Evolutionary conservation across 192 early-diverging fungal species (phyloP).

Genomic region (Coemansia brasiliensis): DNA sequence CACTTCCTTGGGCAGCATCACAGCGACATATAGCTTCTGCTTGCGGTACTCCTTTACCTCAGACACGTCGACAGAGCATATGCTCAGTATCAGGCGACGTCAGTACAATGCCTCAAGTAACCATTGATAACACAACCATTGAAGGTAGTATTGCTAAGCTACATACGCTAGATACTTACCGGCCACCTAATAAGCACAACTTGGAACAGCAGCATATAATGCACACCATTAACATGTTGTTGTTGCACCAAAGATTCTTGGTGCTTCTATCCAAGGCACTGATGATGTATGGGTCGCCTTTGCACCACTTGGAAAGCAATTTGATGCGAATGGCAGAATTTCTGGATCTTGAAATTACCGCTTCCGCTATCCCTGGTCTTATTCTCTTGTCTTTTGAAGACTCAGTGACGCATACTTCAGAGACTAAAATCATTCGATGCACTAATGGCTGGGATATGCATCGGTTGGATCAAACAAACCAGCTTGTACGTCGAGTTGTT

Average conservation of each 20-base stretch:
- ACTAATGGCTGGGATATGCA: conserved; percentile 67
- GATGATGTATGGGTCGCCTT: conserved; percentile 68
- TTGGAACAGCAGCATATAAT: conserved; percentile 34
- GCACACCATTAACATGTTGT: conserved; percentile 60
- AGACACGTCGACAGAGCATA: conserved; percentile 32
- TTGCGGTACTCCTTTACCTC: conserved; percentile 23
- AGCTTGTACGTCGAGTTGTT: conserved; percentile 62
- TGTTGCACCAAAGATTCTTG: conserved; percentile 67
- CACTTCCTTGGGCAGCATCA: conserved; percentile 34
- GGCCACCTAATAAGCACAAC: not conserved
- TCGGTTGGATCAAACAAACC: conserved; percentile 62
- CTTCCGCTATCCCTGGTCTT: conserved; percentile 66
- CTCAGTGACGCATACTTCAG: conserved; percentile 69
- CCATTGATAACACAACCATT: conserved; percentile 10
- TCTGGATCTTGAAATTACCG: conserved; percentile 63
- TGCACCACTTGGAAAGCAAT: conserved; percentile 66
- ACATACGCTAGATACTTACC: not conserved
- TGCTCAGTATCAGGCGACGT: conserved; percentile 35
- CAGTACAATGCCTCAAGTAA: conserved; percentile 26
- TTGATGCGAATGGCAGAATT: conserved; percentile 57
- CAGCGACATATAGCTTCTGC: conserved; percentile 35
- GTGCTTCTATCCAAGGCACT: conserved; percentile 62
- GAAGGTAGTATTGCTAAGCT: conserved; percentile 5
- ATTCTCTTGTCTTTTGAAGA: conserved; percentile 70
- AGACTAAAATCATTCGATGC: conserved; percentile 68